Conservation (phyloP, 345 rosid genomes). For the Populus nigra region DNA sequence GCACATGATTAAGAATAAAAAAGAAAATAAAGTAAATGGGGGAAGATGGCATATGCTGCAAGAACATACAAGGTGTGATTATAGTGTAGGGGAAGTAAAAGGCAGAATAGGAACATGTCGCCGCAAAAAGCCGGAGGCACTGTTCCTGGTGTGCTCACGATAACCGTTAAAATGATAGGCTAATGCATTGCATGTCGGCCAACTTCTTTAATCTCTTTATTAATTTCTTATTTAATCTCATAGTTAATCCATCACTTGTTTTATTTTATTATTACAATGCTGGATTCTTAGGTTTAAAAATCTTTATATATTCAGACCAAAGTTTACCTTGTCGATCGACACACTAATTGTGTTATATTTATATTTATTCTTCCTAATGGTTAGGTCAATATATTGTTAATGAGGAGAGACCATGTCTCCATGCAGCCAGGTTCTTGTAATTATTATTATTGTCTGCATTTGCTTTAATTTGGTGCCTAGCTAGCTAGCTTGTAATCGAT, state of each 20-base stretch:
- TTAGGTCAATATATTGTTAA: too few species aligned
- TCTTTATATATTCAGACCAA: too few species aligned
- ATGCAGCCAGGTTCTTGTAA: too few species aligned
- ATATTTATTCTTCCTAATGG: too few species aligned
- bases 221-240: too few species aligned
- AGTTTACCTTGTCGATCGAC: too few species aligned
- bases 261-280: neutral
- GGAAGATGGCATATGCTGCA: neutral
- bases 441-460: too few species aligned
- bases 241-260: neutral
- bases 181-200: conserved; percentile 30
- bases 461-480: too few species aligned
- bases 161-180: conserved; percentile 18
- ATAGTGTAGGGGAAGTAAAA: conserved; percentile 10
- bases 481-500: too few species aligned
- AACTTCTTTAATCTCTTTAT: neutral
- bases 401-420: too few species aligned
- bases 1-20: neutral
- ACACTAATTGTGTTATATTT: too few species aligned
- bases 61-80: neutral
- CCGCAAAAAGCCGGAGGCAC: conserved; percentile 20
- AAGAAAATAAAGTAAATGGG: neutral
- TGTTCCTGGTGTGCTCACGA: conserved; percentile 23
- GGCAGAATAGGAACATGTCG: conserved; percentile 18
- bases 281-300: neutral